These are phyloP conservation scores for Dioscorea alata DNA, from an alignment of 106 monocot genomes.

Conservation along the genomic window DNA sequence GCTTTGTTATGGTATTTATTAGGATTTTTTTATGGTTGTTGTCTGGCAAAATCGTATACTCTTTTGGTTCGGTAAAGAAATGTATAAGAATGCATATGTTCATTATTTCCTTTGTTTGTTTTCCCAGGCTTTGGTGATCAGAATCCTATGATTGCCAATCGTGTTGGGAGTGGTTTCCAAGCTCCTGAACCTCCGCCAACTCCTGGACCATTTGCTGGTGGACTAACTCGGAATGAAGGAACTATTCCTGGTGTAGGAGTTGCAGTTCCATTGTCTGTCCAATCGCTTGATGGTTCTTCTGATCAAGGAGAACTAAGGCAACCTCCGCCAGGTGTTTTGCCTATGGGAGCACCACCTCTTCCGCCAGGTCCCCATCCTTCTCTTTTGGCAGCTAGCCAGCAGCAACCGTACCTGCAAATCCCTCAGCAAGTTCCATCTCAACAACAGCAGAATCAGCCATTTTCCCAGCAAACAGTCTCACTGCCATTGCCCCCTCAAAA, in stretches of 20 bases:
- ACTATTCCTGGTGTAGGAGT: slow-evolving; percentile 90
- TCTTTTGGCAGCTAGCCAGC: slow-evolving; percentile 61
- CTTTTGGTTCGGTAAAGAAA: too few species aligned
- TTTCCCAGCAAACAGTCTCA: slow-evolving; percentile 57
- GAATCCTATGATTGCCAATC: slow-evolving; percentile 32
- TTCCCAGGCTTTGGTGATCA: slow-evolving; percentile 75
- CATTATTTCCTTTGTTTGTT: background rate
- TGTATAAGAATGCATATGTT: background rate
- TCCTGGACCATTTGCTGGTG: slow-evolving; percentile 72
- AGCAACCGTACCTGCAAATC: slow-evolving; percentile 56
- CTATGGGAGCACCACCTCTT: slow-evolving; percentile 73
- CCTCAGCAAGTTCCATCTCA: slow-evolving; percentile 46
- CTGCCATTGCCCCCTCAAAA: slow-evolving; percentile 51
- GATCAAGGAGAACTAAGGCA: slow-evolving; percentile 75
- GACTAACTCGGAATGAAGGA: slow-evolving; percentile 70
- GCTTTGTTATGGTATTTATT: too few species aligned
- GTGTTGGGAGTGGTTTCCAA: slow-evolving; percentile 44
- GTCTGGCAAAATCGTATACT: too few species aligned
- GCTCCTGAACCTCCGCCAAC: slow-evolving; percentile 56
- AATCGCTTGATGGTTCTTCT: slow-evolving; percentile 52
- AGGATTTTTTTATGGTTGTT: too few species aligned
- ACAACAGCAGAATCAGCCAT: slow-evolving; percentile 39
- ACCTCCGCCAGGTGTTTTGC: slow-evolving; percentile 40
- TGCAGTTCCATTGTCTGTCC: slow-evolving; percentile 63
- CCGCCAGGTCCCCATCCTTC: slow-evolving; percentile 98